Evolutionary conservation across 2,329 filamentous ascomycete genomes (phyloP), one percentile per base, ranked within the genome.

Genomic region (Chalara sp.): DNA sequence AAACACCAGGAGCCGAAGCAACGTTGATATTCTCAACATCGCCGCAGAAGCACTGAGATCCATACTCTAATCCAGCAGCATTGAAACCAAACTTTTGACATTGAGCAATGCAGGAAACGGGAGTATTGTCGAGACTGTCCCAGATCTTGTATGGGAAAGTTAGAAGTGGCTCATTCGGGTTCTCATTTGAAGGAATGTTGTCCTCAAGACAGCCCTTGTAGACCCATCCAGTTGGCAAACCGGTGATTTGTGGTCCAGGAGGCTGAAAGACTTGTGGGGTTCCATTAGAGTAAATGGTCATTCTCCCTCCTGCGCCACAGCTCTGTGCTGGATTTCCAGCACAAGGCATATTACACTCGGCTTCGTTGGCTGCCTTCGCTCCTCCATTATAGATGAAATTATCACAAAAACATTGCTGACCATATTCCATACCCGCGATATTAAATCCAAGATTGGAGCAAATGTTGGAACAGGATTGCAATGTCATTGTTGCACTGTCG

Each of bases 131-230:
- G 5, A 52, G 42, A 13, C 50, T 48, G 42, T 55, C 51, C 41
- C 48, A 56, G 6, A 58, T 48, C 48, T 53, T 55, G 50, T 62
- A 63, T 2, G 60, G 60, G n/a, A 62, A 58, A 8, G 53, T 58
- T 4, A 44, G 32, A 33, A 53, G 53, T 12, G 47, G 47, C 42
- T 56, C 44, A 43, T 55, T 58, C 30, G 44, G 47, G 33, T 53
- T 49, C 43, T 58, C 86, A 80, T 43, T 86, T 68, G 44, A 86
- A 69, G 1, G 70, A 72, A 83, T 82, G 85, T 44, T 75, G 63
- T 4, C 81, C 78, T 82, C 46, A 72, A 74, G 53, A 83, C 63
- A 64, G 5, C 61, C 63, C 32, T 57, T 45, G 41, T 64, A 65
- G 1, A 52, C 47, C 61, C 63, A 65, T n/a, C 45, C 48, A 11